These are phyloP conservation scores for Aspergillus caelatus DNA, from an alignment of 2,329 filamentous ascomycete species.

Conservation along the genomic window DNA sequence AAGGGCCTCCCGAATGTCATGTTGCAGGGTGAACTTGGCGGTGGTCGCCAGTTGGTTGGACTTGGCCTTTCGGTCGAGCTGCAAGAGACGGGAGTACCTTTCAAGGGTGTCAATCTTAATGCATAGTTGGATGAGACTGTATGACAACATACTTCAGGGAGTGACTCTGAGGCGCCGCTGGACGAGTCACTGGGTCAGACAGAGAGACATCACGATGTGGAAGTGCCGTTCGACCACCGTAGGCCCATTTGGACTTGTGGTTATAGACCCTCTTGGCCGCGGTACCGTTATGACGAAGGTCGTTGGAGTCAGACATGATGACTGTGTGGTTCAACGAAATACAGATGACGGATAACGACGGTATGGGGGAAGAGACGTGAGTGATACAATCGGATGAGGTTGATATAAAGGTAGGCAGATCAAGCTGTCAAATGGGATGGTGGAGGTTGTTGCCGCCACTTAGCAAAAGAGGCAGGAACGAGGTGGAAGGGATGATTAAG, in stretches of 20 bases:
- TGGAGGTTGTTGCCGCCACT: not conserved
- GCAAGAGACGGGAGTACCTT: slow-evolving; percentile 14
- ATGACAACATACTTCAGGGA: slow-evolving; percentile 23
- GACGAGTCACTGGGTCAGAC: slow-evolving; percentile 20
- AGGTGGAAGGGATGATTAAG: slow-evolving; percentile 10
- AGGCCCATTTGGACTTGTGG: slow-evolving; percentile 45
- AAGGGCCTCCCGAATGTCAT: slow-evolving; percentile 39
- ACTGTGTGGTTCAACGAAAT: not conserved
- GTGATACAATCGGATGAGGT: not conserved
- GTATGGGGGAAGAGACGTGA: not conserved
- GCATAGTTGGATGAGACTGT: not conserved
- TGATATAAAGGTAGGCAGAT: not conserved
- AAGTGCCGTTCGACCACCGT: slow-evolving; percentile 30
- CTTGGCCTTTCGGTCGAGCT: slow-evolving; percentile 15
- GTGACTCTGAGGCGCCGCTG: slow-evolving; percentile 18
- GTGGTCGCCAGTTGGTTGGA: slow-evolving; percentile 22
- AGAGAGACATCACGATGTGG: slow-evolving; percentile 5
- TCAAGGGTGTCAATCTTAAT: not conserved
- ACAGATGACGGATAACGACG: slow-evolving; percentile 2
- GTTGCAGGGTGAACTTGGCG: slow-evolving; percentile 29
- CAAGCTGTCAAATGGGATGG: not conserved
- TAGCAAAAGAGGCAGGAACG: slow-evolving; percentile 1
- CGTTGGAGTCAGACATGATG: slow-evolving; percentile 42
- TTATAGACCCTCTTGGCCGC: slow-evolving; percentile 48
- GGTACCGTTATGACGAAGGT: slow-evolving; percentile 58